phyloP scores from a whole-genome alignment of 495 filamentous ascomycete species.

The Neurospora tetraspora region DNA sequence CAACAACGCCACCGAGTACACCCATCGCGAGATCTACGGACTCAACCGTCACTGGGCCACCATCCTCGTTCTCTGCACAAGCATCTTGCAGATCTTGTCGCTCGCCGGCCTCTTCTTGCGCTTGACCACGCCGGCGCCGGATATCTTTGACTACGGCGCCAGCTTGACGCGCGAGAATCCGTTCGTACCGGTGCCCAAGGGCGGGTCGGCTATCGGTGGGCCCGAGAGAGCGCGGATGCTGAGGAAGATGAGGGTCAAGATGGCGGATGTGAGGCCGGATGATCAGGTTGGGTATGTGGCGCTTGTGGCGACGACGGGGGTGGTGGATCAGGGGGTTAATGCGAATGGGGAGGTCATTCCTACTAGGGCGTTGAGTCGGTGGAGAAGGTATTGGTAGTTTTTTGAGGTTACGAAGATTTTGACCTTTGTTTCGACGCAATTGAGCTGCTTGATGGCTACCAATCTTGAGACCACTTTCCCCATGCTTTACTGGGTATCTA shows the following conservation, averaged over 20 bases:
- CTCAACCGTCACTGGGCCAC: not conserved
- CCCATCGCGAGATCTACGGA: not conserved
- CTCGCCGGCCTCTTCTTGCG: not conserved
- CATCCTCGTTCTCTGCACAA: not conserved
- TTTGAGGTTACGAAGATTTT: not conserved
- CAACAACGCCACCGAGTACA: not conserved
- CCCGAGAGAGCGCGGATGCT: not conserved
- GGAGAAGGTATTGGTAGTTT: not conserved
- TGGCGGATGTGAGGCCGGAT: not conserved
- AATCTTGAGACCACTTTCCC: not conserved
- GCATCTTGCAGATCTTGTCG: not conserved
- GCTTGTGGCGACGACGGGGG: not conserved
- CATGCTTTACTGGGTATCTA: not conserved
- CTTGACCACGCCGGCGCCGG: not conserved
- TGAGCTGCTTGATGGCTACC: not conserved
- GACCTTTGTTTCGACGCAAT: not conserved
- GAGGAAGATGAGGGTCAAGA: not conserved
- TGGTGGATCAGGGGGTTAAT: not conserved
- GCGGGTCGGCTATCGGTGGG: not conserved
- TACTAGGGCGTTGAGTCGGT: not conserved
- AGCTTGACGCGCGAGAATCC: not conserved
- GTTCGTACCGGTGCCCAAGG: not conserved
- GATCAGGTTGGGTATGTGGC: not conserved
- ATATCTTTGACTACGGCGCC: not conserved
- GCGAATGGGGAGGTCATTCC: not conserved